Percentiles rank a stretch among this genome's conserved stretches.
phyloP scores from a whole-genome alignment of 495 filamentous ascomycete genomes.

The Penicillium malachiteum region DNA sequence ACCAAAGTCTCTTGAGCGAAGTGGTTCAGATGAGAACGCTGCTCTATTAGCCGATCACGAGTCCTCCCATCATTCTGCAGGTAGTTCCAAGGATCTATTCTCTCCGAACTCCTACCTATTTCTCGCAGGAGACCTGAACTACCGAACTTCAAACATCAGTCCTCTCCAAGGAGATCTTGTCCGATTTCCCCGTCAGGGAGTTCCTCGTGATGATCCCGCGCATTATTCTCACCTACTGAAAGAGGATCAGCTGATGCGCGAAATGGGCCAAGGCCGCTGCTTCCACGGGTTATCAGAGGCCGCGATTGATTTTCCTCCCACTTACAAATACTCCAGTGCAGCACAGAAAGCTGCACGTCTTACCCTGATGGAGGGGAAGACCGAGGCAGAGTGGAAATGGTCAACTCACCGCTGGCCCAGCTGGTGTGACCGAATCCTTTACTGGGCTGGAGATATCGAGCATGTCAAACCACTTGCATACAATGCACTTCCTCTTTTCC shows the following conservation, averaged over 20 bases:
- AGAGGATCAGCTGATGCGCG: conserved; percentile 73
- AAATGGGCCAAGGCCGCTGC: conserved; percentile 61
- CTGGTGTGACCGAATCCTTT: conserved; percentile 93
- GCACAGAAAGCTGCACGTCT: conserved; percentile 39
- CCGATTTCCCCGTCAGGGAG: conserved; percentile 60
- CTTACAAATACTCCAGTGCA: conserved; percentile 74
- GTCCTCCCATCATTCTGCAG: conserved; percentile 18
- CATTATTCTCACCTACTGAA: conserved; percentile 64
- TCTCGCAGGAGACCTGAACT: conserved; percentile 90
- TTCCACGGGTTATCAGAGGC: conserved; percentile 77
- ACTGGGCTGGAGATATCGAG: conserved; percentile 40
- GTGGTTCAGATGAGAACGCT: conserved; percentile 36
- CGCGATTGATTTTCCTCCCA: conserved; percentile 78
- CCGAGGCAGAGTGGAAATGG: conserved; percentile 68
- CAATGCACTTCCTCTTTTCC: conserved; percentile 68
- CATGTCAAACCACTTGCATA: conserved; percentile 59
- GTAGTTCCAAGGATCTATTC: conserved; percentile 57
- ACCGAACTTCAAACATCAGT: conserved; percentile 66
- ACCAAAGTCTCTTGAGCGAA: conserved; percentile 2
- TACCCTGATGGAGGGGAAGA: conserved; percentile 24
- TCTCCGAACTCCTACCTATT: conserved; percentile 74
- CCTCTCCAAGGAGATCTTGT: conserved; percentile 53
- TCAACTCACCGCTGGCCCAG: conserved; percentile 79
- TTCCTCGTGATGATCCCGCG: conserved; percentile 41
- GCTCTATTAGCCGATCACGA: conserved; percentile 39